Percentiles rank a stretch among this genome's conserved stretches.
Conservation (phyloP, 345 rosid genomes). For the Orychophragmus violaceus region DNA sequence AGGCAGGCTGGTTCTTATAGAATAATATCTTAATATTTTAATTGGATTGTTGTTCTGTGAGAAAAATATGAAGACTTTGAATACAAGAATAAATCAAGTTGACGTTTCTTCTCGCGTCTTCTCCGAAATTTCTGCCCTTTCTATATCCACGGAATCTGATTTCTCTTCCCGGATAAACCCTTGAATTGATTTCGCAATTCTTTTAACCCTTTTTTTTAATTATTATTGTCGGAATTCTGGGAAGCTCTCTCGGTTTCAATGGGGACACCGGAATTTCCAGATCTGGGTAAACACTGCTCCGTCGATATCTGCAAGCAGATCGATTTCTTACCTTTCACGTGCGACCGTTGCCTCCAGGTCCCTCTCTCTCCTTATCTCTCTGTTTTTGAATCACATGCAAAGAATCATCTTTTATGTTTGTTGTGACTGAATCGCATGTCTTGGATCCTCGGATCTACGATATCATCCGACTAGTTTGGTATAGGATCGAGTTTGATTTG, state of each 20-base stretch:
- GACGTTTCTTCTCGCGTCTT: neutral
- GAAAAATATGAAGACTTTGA: neutral
- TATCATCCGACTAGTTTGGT: neutral
- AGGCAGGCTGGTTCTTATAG: too few species aligned
- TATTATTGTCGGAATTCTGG: neutral
- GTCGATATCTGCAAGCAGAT: conserved; percentile 75
- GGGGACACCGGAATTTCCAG: conserved; percentile 96
- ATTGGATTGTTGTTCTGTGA: neutral
- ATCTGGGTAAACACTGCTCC: conserved; percentile 91
- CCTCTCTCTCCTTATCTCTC: neutral
- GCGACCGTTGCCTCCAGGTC: conserved; percentile 88
- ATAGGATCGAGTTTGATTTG: neutral
- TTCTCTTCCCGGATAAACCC: neutral
- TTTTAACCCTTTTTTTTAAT: neutral
- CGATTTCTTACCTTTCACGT: conserved; percentile 93
- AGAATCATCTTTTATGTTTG: neutral
- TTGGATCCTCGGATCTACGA: neutral
- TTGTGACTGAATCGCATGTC: neutral
- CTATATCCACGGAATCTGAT: conserved; percentile 27
- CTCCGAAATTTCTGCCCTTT: conserved; percentile 1
- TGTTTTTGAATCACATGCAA: neutral
- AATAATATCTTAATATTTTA: neutral
- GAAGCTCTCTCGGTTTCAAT: conserved; percentile 24
- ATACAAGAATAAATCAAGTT: neutral
- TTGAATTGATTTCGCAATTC: neutral